Evolutionary conservation across 306 rosid genomes (phyloP), one percentile per base, ranked within the genome.

Genomic region (Rosa lucieae): DNA sequence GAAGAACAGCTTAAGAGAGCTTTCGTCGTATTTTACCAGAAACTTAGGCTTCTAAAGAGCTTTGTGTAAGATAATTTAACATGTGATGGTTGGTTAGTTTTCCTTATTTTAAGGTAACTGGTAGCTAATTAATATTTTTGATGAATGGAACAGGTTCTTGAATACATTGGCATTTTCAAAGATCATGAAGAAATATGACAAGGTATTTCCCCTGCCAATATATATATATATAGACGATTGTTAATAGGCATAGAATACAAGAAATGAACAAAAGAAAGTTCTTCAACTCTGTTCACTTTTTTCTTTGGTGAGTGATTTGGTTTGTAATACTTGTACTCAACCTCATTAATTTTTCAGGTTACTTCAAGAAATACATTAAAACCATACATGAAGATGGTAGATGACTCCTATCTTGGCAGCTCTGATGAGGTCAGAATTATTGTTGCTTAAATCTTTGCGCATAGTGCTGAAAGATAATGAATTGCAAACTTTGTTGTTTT

Each of bases 181-280:
- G 90, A 90, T 90, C 80, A 92, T 92, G 89, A 92, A 92, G 89
- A 92, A 92, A 85, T 92, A 92, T 82, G 93, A 90, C 21, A 92
- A 92, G 92, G 97, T 89, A 83, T 73, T 65, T 76, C 26, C 29
- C 48, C 46, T 77, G n/a, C 15, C 48, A 55, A 23, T 23, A 23
- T 23, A 70, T 44, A 23, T 23, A 70, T 44, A 23, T 23, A 10
- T 21, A 43, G 35, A 43, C 13, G 6, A 47, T 3, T 61, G 39
- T 61, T 61, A 32, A 10, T 23, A 61, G 40, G 12, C 18, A 61
- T 61, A 61, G 5, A 17, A 52, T 14, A 51, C 56, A 51, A 51
- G 56, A 51, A 51, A 51, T 51, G 58, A 15, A 52, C n/a, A 52
- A 43, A 9, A 46, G 42, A 35, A 23, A 14, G 42, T 35, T 1